Percentiles rank a stretch among this genome's conserved stretches.
Conservation (phyloP, 768 basidiomycete species). For the Lactarius indigo region DNA sequence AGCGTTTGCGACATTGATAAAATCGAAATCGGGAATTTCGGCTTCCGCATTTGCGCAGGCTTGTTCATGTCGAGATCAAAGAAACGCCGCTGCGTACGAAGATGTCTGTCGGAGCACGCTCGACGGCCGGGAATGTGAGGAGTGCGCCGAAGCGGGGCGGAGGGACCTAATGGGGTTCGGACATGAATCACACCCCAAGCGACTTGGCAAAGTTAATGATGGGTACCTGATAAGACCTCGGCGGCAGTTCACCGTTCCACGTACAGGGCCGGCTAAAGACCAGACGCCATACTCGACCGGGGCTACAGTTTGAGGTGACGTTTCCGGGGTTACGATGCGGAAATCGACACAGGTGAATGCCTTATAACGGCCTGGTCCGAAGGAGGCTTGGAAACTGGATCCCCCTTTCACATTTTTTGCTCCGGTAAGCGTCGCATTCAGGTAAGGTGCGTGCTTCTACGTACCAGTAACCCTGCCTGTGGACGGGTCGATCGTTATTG, state of each 20-base stretch:
- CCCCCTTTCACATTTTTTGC: conserved; percentile 30
- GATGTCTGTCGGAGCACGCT: conserved; percentile 38
- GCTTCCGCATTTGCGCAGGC: conserved; percentile 59
- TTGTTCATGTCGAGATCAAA: conserved; percentile 55
- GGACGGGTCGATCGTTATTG: conserved; percentile 45
- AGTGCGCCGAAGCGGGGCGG: conserved; percentile 45
- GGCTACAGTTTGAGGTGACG: neutral
- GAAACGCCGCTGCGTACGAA: conserved; percentile 63
- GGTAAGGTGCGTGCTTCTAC: neutral
- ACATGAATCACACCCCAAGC: neutral
- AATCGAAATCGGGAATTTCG: conserved; percentile 58
- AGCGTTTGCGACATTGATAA: conserved; percentile 44
- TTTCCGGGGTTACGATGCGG: conserved; percentile 43
- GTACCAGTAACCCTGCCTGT: conserved; percentile 38
- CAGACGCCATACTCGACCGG: conserved; percentile 57
- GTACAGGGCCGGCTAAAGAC: conserved; percentile 47
- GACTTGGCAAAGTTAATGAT: neutral
- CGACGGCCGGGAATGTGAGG: neutral
- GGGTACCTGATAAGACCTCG: conserved; percentile 48
- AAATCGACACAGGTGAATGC: conserved; percentile 62
- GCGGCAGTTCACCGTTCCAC: conserved; percentile 43
- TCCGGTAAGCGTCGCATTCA: neutral
- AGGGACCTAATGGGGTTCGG: conserved; percentile 36
- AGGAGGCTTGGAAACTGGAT: conserved; percentile 49
- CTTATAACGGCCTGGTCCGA: conserved; percentile 56